Base-by-base conservation (phyloP, 2,329 filamentous ascomycete genomes). In the Stromatinia cepivora region DNA sequence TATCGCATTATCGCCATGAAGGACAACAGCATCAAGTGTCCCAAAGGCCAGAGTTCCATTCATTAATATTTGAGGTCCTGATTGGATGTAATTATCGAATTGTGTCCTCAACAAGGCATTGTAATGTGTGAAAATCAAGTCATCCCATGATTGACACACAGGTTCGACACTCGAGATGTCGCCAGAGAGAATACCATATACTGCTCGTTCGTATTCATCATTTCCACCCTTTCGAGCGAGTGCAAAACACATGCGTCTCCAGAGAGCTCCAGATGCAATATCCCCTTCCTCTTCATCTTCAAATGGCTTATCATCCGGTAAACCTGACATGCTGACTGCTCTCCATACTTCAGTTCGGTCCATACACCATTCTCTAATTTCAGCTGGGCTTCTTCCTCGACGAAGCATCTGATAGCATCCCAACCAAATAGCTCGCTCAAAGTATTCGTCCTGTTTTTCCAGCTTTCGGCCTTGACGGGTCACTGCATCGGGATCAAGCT, bases 381-480 rank as follows among this genome's bases (percentile, higher is more conserved):
- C 87, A 11, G 86, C 81, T 81, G 91, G 87, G 71, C 85, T 88
- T 73, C 88, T 89, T n/a, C 95, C 95, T 58, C 93, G 88, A 62
- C 94, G 89, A 66, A 99, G 84, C 83, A 97, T 92, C 79, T 97
- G 93, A 82, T 93, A 98, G 80, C 92, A 95, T n/a, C 92, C 91
- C 71, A 94, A 85, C 94, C 95, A 98, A 59, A 97, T 92, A 3
- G 93, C 91, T 66, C 90, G 88, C 81, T 99, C 95, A 72, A 94
- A 95, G 76, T 90, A 94, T 73, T 93, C 89, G 77, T 99, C 95
- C 75, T 94, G 88, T 34, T 89, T 87, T 77, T 97, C 91, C 53
- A 98, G 83, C 63, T 85, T 88, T 67, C 92, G 87, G 62, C 85
- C 85, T 79, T 98, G 94, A 71, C 95, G 87, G 50, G 88, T 89